A percentile compares a stretch with the other conserved stretches of the same genome.
phyloP scores from a whole-genome alignment of 2,329 filamentous ascomycete species.

The Diaporthe ilicicola region DNA sequence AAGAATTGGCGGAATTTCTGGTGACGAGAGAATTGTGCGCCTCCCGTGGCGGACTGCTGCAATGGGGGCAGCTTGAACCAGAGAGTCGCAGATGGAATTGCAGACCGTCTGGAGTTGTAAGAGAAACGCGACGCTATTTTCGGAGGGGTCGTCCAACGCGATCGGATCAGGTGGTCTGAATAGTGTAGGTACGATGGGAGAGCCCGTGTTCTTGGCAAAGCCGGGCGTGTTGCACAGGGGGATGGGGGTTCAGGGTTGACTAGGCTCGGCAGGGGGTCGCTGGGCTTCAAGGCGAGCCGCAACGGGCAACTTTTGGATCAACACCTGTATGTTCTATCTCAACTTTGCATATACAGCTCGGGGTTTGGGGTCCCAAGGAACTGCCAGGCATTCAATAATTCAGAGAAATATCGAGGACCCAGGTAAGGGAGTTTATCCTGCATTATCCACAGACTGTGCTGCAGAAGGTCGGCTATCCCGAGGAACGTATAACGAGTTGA shows the following conservation, averaged over 20 bases:
- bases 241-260: neutral
- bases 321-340: too few relatives aligned
- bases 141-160: constrained; percentile 28
- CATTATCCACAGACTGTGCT: too few relatives aligned
- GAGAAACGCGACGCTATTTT: constrained; percentile 28
- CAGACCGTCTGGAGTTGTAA: neutral
- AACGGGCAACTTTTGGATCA: too few relatives aligned
- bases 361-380: too few relatives aligned
- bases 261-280: too few relatives aligned
- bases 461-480: too few relatives aligned
- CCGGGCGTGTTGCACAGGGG: constrained; percentile 7
- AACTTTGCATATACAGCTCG: too few relatives aligned
- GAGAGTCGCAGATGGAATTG: constrained; percentile 8
- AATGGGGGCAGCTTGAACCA: constrained; percentile 7
- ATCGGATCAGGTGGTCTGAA: constrained; percentile 12
- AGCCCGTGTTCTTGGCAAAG: neutral
- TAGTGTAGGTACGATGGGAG: constrained; percentile 19
- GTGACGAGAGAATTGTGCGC: neutral
- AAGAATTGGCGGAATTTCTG: neutral
- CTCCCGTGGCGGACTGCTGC: constrained; percentile 17
- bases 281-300: too few relatives aligned
- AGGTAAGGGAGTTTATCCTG: too few relatives aligned
- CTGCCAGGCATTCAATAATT: too few relatives aligned
- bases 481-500: too few relatives aligned
- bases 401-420: too few relatives aligned